Conservation (phyloP, 495 filamentous ascomycete species). For the Sabuloglossum arenarium region DNA sequence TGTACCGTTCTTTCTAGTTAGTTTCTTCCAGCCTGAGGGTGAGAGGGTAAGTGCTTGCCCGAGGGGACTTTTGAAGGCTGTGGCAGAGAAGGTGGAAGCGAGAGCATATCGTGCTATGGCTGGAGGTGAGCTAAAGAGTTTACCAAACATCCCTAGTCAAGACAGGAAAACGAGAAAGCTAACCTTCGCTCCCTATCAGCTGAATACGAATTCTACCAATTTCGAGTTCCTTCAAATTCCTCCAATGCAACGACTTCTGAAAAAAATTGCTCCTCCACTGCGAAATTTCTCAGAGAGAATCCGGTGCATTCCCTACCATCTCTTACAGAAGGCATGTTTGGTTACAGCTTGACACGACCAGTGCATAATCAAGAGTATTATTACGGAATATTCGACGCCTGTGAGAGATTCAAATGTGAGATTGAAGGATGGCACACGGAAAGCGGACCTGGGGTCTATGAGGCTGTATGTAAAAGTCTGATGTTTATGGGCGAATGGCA, state of each 20-base stretch:
- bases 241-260: constrained; percentile 19
- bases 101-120: constrained; percentile 70
- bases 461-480: constrained; percentile 40
- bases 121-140: constrained; percentile 40
- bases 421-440: constrained; percentile 98
- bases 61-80: constrained; percentile 47
- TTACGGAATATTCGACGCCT: constrained; percentile 73
- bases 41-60: constrained; percentile 64
- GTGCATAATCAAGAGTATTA: constrained; percentile 89
- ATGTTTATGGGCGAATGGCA: not conserved
- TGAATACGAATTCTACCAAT: constrained; percentile 97
- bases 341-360: constrained; percentile 83
- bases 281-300: constrained; percentile 51
- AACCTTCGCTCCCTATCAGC: constrained; percentile 27
- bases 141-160: not conserved
- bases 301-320: constrained; percentile 47
- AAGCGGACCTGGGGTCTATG: constrained; percentile 85
- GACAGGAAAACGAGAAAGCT: not conserved
- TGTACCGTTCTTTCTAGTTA: constrained; percentile 82
- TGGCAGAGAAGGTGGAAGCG: constrained; percentile 40
- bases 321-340: constrained; percentile 94
- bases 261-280: constrained; percentile 48
- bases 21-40: constrained; percentile 56
- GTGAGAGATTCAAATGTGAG: constrained; percentile 57
- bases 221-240: constrained; percentile 36